Percentiles rank a stretch among this genome's conserved stretches.
Conservation (phyloP, 345 rosid genomes). For the Adansonia digitata region DNA sequence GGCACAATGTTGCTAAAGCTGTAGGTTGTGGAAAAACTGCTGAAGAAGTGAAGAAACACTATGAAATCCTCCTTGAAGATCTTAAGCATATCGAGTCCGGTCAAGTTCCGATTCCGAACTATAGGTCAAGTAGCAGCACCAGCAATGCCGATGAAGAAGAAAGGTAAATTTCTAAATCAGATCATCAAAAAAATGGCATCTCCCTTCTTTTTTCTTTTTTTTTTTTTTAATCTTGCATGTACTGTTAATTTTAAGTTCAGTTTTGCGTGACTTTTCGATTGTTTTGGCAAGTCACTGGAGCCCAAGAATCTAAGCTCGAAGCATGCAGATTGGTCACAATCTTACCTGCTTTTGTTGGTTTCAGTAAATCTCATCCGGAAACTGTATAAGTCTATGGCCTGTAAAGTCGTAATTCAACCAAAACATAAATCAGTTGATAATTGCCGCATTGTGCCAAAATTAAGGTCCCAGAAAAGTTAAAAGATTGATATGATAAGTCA, state of each 20-base stretch:
- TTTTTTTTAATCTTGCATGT: neutral
- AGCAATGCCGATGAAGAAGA: conserved; percentile 12
- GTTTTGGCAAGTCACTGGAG: too few relatives aligned
- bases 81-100: conserved; percentile 51
- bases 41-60: conserved; percentile 47
- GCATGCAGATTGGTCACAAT: too few relatives aligned
- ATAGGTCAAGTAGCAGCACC: conserved; percentile 17
- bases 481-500: neutral
- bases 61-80: conserved; percentile 41
- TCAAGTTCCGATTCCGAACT: conserved; percentile 45
- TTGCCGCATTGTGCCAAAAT: neutral
- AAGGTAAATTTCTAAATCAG: conserved; percentile 13
- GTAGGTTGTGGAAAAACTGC: conserved; percentile 44
- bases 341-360: neutral
- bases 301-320: neutral
- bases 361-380: neutral
- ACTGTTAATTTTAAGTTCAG: too few relatives aligned
- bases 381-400: neutral
- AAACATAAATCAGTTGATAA: neutral
- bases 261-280: too few relatives aligned
- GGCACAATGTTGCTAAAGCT: conserved; percentile 52
- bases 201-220: too few relatives aligned
- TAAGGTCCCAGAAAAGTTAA: neutral
- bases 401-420: neutral
- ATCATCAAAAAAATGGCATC: too few relatives aligned